phyloP scores from a whole-genome alignment of 2,329 filamentous ascomycete genomes.

The Cercospora beticola region DNA sequence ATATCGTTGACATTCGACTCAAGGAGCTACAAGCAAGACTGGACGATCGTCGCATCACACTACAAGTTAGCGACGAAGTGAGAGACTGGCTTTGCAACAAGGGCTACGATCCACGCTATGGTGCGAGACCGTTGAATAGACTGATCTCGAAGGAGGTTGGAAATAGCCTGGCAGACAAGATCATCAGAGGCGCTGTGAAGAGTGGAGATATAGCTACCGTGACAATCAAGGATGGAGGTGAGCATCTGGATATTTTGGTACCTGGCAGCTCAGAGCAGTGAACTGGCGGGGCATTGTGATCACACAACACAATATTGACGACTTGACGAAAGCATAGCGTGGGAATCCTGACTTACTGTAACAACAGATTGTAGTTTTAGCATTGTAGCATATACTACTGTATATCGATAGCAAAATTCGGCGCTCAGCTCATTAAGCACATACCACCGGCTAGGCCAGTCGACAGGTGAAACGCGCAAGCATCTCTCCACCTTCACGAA shows the following conservation, averaged over 20 bases:
- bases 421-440: background rate
- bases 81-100: slow-evolving; percentile 84
- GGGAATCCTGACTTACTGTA: background rate
- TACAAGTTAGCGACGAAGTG: slow-evolving; percentile 69
- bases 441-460: background rate
- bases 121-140: slow-evolving; percentile 85
- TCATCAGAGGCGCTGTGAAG: slow-evolving; percentile 81
- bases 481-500: background rate
- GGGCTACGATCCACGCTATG: slow-evolving; percentile 89
- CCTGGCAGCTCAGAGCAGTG: background rate
- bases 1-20: slow-evolving; percentile 91
- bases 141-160: slow-evolving; percentile 88
- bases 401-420: background rate
- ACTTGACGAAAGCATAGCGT: background rate
- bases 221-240: slow-evolving; percentile 60
- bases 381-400: background rate
- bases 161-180: slow-evolving; percentile 84
- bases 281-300: background rate
- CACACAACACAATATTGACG: background rate
- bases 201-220: slow-evolving; percentile 73
- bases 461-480: background rate
- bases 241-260: slow-evolving; percentile 35
- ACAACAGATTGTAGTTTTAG: background rate
- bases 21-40: slow-evolving; percentile 79
- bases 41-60: slow-evolving; percentile 77